Conservation (phyloP, 306 rosid genomes). For the Vicia faba region DNA sequence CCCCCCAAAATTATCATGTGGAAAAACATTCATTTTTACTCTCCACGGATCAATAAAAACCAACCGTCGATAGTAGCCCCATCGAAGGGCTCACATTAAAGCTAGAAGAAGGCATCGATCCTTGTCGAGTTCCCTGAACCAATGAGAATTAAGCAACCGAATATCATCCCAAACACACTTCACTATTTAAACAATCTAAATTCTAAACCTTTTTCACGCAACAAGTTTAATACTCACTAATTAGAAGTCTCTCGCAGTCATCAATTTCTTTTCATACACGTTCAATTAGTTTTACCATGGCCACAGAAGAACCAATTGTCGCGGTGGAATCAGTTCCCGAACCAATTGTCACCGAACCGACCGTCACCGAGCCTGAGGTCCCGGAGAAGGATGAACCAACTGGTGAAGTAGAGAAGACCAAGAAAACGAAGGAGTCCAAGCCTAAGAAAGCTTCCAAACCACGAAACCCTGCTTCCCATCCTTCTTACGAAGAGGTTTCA, state of each 20-base stretch:
- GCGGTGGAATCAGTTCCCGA: conserved; percentile 39
- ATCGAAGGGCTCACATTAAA: conserved; percentile 75
- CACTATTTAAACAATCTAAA: conserved; percentile 64
- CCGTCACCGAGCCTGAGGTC: conserved; percentile 30
- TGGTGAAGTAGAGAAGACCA: conserved; percentile 40
- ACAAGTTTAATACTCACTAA: not conserved
- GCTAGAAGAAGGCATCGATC: conserved; percentile 47
- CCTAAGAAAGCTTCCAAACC: conserved; percentile 57
- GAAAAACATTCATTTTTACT: not conserved
- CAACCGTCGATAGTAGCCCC: conserved; percentile 51
- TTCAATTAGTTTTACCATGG: conserved; percentile 42
- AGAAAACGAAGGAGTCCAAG: conserved; percentile 54
- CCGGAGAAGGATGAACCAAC: conserved; percentile 44
- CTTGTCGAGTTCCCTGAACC: conserved; percentile 50
- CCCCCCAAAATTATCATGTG: not conserved
- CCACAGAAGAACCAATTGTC: conserved; percentile 58
- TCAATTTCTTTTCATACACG: not conserved
- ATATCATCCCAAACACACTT: conserved; percentile 39
- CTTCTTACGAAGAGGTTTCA: conserved; percentile 75
- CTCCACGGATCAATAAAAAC: conserved; percentile 19
- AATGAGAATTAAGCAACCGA: conserved; percentile 53
- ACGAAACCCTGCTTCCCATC: conserved; percentile 57
- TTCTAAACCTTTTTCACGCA: conserved; percentile 51
- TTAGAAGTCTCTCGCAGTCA: not conserved
- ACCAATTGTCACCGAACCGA: conserved; percentile 14